phyloP scores from a whole-genome alignment of 73 alveolate species.

The Paramecium sexaurelia region DNA sequence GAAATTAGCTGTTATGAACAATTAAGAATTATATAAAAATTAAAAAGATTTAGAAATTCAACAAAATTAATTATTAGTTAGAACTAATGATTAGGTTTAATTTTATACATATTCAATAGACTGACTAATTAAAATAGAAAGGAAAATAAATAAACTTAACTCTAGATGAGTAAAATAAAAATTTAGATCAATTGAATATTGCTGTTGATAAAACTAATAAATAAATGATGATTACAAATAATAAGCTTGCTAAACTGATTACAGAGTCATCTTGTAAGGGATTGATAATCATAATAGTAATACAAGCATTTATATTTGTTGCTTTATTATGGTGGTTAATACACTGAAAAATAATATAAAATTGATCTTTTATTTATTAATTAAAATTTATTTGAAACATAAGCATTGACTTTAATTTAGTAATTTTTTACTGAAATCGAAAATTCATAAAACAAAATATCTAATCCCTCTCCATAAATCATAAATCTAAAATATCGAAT shows the following conservation, averaged over 20 bases:
- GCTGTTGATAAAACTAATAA: conserved; percentile 6
- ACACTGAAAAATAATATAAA: no score
- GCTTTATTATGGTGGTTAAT: no score
- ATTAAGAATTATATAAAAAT: neutral
- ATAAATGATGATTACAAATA: neutral
- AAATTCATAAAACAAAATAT: no score
- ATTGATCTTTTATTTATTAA: no score
- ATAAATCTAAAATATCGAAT: no score
- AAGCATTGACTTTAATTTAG: no score
- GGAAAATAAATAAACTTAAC: neutral
- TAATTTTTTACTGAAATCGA: no score
- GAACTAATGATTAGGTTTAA: neutral
- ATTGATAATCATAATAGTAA: neutral
- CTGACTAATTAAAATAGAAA: neutral
- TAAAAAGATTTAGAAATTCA: neutral
- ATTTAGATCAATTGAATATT: neutral
- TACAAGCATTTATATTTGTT: neutral
- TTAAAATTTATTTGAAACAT: no score
- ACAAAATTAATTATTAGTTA: neutral
- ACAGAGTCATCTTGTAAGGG: neutral
- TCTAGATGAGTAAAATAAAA: neutral
- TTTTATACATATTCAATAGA: neutral
- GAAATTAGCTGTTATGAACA: neutral
- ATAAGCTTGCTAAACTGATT: neutral
- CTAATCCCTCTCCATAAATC: no score